A percentile compares a stretch with the other conserved stretches of the same genome.
Evolutionary conservation across 768 basidiomycete species (phyloP).

Genomic region (Leccinum rimulosum): DNA sequence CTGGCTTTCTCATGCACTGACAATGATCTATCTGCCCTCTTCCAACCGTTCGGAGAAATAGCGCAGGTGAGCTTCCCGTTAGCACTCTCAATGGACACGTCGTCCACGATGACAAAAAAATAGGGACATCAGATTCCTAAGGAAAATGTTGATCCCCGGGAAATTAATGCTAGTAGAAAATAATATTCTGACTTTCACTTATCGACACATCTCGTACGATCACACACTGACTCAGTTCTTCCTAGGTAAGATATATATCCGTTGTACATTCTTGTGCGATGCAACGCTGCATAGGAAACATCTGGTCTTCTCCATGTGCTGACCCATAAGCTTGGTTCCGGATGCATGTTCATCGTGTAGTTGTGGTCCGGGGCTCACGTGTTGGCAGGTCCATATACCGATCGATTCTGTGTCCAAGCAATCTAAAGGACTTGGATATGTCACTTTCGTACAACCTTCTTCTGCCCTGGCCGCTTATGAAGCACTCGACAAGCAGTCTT

Average conservation of each 20-base stretch:
- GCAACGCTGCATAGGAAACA: constrained; percentile 45
- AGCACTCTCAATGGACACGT: background rate
- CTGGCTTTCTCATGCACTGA: constrained; percentile 83
- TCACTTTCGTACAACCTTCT: constrained; percentile 45
- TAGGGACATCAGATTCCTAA: constrained; percentile 50
- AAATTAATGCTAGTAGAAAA: constrained; percentile 50
- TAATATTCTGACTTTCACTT: constrained; percentile 24
- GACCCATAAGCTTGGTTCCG: constrained; percentile 45
- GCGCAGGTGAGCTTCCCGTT: constrained; percentile 58
- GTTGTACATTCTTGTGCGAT: background rate
- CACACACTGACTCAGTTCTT: constrained; percentile 2
- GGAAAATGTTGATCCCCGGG: constrained; percentile 34
- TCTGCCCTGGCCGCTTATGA: constrained; percentile 70
- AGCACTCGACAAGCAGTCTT: constrained; percentile 75
- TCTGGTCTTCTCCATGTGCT: constrained; percentile 49
- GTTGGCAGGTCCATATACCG: constrained; percentile 55
- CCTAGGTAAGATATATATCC: constrained; percentile 13
- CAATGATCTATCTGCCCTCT: constrained; percentile 62
- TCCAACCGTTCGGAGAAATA: constrained; percentile 67
- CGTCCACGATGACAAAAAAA: constrained; percentile 39
- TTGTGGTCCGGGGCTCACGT: constrained; percentile 1
- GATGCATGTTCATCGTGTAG: constrained; percentile 14
- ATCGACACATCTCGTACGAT: background rate
- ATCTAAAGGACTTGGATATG: constrained; percentile 62
- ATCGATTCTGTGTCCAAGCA: constrained; percentile 44